A percentile compares a stretch with the other conserved stretches of the same genome.
Conservation (phyloP, 73 alveolate genomes). For the Symbiodinium natans region DNA sequence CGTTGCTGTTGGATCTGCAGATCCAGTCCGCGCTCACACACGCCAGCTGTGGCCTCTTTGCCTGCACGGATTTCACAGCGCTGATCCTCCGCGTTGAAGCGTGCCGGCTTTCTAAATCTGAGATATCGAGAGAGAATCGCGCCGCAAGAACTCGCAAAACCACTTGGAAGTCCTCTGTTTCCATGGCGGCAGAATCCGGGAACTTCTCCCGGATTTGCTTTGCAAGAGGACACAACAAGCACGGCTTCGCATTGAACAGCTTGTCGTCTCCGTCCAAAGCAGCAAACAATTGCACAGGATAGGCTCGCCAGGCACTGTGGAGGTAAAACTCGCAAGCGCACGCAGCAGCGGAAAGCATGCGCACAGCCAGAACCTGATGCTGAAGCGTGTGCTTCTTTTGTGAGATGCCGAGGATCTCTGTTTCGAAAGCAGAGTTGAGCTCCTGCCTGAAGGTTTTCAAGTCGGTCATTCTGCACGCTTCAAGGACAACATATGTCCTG, state of each 20-base stretch:
- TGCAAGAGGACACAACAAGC: background rate
- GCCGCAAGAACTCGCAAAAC: background rate
- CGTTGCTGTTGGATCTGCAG: too few species aligned
- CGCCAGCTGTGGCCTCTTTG: background rate
- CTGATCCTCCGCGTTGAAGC: background rate
- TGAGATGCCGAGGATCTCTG: background rate
- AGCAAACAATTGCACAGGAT: background rate
- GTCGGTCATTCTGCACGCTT: background rate
- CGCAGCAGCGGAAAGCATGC: background rate
- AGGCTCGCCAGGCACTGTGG: background rate
- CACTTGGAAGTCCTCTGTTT: background rate
- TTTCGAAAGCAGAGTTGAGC: background rate
- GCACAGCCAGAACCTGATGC: background rate
- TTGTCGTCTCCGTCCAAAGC: background rate
- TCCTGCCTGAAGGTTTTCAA: background rate
- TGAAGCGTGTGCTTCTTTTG: too few species aligned
- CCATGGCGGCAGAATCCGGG: background rate
- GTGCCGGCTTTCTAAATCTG: background rate
- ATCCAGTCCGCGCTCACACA: background rate
- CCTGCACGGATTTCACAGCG: background rate
- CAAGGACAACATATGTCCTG: background rate
- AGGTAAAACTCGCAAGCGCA: background rate
- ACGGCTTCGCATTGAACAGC: background rate
- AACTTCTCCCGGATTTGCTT: background rate
- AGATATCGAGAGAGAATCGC: background rate